Base-by-base conservation (phyloP, 257 asterid genomes). In the Fraxinus cuspidata region DNA sequence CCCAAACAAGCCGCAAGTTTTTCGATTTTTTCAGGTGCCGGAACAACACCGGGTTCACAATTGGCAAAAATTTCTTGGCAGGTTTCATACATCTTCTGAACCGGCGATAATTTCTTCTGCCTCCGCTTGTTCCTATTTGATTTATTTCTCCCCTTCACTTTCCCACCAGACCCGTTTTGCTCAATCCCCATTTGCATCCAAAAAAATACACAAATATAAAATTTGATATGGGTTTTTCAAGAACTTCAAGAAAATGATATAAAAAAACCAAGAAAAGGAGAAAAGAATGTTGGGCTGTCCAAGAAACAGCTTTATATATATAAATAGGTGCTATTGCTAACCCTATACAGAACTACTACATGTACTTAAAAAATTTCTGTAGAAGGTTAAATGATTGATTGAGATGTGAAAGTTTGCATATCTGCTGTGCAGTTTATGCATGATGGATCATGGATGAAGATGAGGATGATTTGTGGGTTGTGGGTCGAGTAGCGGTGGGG, bases 21-120 rank as follows among this genome's bases (percentile, higher is more conserved):
- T 40, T 88, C 89, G 0, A 94, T 82, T 69, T 92, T 89, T 2
- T 91, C 93, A 0, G 92, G 83, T 0, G 96, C 70, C 0, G 98
- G 98, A 38, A 94, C 92, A 79, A 92, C 79, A 74, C 89, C 97
- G 12, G 97, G 96, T 4, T 90, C 94, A 80, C 92, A 92, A 85
- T 88, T 92, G 7, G 89, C 95, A 84, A 92, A 94, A 3, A 47
- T 94, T 28, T 92, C 87, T 64, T 80, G 81, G 81, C 98, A 94
- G 72, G 91, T 87, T 0, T 94, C 92, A 73, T 91, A 92, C 1
- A 94, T 94, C 85, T 49, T 85, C 79, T 94, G 97, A 83, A 92
- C 93, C 32, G 82, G 80, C 3, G 88, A 51, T 19, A 66, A 5
- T 72, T 80, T 89, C 87, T 74, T 88, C 73, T 65, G 88, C 81